A percentile compares a stretch with the other conserved stretches of the same genome.
Evolutionary conservation across 2,329 filamentous ascomycete species (phyloP).

Genomic region (Paraconiothyrium sp.): DNA sequence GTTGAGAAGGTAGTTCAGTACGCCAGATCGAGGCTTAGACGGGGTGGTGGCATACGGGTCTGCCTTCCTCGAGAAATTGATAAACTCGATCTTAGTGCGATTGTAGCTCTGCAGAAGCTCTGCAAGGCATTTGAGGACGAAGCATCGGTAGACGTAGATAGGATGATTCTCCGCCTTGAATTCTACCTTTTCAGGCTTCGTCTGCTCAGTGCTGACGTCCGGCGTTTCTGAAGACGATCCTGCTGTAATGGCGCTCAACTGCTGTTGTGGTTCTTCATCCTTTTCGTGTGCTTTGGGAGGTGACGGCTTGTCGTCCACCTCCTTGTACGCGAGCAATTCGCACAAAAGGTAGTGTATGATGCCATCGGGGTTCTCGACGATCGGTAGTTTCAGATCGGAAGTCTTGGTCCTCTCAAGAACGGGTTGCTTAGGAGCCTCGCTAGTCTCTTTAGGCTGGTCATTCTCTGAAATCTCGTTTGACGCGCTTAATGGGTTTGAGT

Average conservation of each 20-base stretch:
- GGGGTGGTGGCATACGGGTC: constrained; percentile 85
- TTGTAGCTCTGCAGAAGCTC: constrained; percentile 94
- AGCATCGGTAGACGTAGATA: constrained; percentile 96
- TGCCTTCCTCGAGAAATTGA: constrained; percentile 96
- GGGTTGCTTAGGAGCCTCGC: constrained; percentile 47
- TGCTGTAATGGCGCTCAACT: constrained; percentile 19
- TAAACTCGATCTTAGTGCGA: constrained; percentile 95
- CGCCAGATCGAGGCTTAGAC: constrained; percentile 90
- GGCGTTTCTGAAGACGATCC: constrained; percentile 22
- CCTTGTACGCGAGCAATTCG: constrained; percentile 89
- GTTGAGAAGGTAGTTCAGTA: constrained; percentile 92
- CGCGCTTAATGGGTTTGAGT: constrained; percentile 24
- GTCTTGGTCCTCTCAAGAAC: constrained; percentile 73
- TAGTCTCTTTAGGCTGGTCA: constrained; percentile 46
- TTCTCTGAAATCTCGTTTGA: constrained; percentile 45
- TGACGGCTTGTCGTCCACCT: constrained; percentile 86
- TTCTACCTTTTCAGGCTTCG: constrained; percentile 73
- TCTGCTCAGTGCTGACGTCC: constrained; percentile 29
- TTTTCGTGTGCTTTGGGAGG: constrained; percentile 56
- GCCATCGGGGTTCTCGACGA: constrained; percentile 91
- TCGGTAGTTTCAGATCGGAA: constrained; percentile 78
- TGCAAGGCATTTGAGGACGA: constrained; percentile 88
- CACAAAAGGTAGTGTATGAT: constrained; percentile 95
- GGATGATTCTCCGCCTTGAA: constrained; percentile 95
- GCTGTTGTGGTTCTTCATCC: constrained; percentile 30